These are phyloP conservation scores for Scutellaria galericulata DNA, from an alignment of 257 asterid species.

Conservation along the genomic window DNA sequence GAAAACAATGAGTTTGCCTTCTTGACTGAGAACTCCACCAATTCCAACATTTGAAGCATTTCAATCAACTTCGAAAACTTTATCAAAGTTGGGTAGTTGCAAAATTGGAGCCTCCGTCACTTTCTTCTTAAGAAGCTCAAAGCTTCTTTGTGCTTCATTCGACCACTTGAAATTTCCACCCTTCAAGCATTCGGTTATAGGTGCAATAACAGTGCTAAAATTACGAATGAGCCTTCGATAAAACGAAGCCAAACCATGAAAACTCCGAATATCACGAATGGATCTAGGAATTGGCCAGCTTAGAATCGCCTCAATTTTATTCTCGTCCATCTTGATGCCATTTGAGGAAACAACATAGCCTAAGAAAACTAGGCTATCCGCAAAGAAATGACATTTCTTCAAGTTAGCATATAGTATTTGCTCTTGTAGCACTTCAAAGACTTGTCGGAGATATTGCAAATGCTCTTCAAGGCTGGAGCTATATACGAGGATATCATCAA, in stretches of 20 bases:
- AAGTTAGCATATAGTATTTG: too few relatives aligned
- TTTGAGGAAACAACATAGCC: too few relatives aligned
- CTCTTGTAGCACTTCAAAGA: too few relatives aligned
- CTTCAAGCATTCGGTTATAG: slow-evolving; percentile 29
- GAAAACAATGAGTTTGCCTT: slow-evolving; percentile 16
- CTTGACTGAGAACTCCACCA: background rate
- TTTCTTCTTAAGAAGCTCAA: background rate
- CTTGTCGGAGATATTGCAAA: too few relatives aligned
- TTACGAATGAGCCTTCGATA: background rate
- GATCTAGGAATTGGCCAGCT: slow-evolving; percentile 24
- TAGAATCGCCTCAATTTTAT: slow-evolving; percentile 19
- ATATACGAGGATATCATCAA: too few relatives aligned
- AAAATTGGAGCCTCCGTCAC: background rate
- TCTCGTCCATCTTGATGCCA: background rate
- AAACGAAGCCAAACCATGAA: background rate
- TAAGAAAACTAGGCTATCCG: too few relatives aligned
- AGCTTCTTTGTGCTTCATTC: background rate
- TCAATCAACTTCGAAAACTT: background rate
- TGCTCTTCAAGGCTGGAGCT: too few relatives aligned
- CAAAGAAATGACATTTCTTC: too few relatives aligned
- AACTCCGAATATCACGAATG: slow-evolving; percentile 15
- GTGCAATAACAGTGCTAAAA: slow-evolving; percentile 31
- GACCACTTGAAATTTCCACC: background rate
- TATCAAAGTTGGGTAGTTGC: background rate
- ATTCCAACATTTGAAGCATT: background rate